Evolutionary conservation across 495 filamentous ascomycete species (phyloP).

Genomic region (Coniosporium apollinis): DNA sequence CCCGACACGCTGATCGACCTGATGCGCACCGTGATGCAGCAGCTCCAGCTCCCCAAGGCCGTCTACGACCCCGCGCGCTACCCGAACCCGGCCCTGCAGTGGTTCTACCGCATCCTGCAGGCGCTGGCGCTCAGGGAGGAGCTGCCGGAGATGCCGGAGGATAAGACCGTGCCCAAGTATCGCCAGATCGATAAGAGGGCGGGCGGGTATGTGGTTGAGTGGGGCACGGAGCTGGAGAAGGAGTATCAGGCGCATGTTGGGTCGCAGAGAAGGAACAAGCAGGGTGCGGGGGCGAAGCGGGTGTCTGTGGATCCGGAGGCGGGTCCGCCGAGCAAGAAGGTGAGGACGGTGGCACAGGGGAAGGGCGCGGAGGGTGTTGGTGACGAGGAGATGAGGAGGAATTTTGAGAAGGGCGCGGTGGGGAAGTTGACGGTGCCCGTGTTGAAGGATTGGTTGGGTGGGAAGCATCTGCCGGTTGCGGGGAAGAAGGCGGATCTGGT

Average conservation of each 20-base stretch:
- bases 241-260: constrained; percentile 27
- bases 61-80: constrained; percentile 72
- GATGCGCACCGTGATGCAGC: constrained; percentile 68
- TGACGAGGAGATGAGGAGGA: constrained; percentile 42
- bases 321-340: constrained; percentile 27
- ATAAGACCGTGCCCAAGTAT: constrained; percentile 74
- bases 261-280: constrained; percentile 24
- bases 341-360: constrained; percentile 25
- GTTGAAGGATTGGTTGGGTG: constrained; percentile 49
- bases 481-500: constrained; percentile 72
- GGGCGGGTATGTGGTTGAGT: constrained; percentile 58
- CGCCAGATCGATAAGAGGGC: constrained; percentile 73
- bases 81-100: constrained; percentile 88
- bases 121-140: constrained; percentile 87
- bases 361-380: constrained; percentile 21
- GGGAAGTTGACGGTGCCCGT: constrained; percentile 53
- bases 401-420: constrained; percentile 41
- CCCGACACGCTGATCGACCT: constrained; percentile 56
- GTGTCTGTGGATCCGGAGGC: constrained; percentile 13
- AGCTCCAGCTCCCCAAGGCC: constrained; percentile 78
- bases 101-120: constrained; percentile 94
- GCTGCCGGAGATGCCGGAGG: constrained; percentile 59
- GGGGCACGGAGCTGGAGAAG: constrained; percentile 50
- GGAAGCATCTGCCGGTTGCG: constrained; percentile 39
- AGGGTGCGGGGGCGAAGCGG: constrained; percentile 21